These are phyloP conservation scores for Papilionanthe hybrid DNA, from an alignment of 116 monocot species.

Conservation along the genomic window DNA sequence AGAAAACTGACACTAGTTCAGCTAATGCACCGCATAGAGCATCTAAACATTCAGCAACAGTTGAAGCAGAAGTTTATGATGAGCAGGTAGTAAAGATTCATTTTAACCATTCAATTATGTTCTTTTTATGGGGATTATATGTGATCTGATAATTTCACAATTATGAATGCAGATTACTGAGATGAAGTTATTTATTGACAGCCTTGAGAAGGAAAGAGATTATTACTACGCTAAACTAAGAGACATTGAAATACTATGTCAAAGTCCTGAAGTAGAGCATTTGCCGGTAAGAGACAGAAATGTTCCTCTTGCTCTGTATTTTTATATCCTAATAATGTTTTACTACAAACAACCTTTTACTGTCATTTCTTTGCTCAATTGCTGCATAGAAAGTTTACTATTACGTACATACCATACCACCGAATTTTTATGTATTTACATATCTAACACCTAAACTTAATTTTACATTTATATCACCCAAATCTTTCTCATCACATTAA, in stretches of 20 bases:
- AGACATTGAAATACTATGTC: constrained; percentile 89
- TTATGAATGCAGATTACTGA: constrained; percentile 72
- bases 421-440: too few species aligned
- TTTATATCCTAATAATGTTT: neutral
- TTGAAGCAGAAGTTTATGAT: constrained; percentile 46
- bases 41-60: constrained; percentile 23
- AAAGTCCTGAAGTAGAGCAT: constrained; percentile 59
- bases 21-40: constrained; percentile 32
- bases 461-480: too few species aligned
- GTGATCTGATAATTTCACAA: neutral
- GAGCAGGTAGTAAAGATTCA: constrained; percentile 42
- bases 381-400: neutral
- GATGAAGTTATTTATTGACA: constrained; percentile 83
- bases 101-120: neutral
- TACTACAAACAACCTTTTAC: too few species aligned
- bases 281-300: constrained; percentile 54
- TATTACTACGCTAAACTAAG: constrained; percentile 86
- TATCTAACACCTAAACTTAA: too few species aligned
- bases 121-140: neutral
- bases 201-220: constrained; percentile 96
- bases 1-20: constrained; percentile 39
- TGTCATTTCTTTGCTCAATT: neutral
- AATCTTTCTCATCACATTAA: too few species aligned
- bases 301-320: neutral
- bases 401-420: too few species aligned